Evolutionary conservation across 441 rosid genomes (phyloP), one percentile per base, ranked within the genome.

Genomic region (Populus hybrid): DNA sequence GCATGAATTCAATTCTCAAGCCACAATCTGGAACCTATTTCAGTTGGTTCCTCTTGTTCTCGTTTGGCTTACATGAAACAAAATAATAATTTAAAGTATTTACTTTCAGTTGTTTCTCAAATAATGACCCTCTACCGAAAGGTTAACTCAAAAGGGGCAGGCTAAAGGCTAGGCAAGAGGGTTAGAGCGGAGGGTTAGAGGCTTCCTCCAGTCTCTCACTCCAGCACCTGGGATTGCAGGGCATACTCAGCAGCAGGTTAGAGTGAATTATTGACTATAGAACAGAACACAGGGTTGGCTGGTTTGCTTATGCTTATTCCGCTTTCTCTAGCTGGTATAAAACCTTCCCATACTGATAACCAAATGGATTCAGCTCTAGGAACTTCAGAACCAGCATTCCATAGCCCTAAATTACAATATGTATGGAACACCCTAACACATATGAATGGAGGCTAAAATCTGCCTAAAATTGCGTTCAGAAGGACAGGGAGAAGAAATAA

Each of bases 401-500:
- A 54, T 12, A 57, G 10, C 23, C 32, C 63, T 65, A 24, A 66
- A 26, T 12, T 6, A 54, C 38, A 76, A 5, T 16, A 54, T 36
- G 40, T 57, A 59, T 54, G 59, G 34, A 69, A 74, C 34, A 71
- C 10, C 18, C 23, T 63, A 70, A 67, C 26, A 21, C 10, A 61
- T 32, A 30, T 30, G 76, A 69, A 40, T 35, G 7, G 28, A 8
- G 38, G 24, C 16, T 59, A 46, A 65, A 11, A 80, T 32, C 67
- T 72, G 6, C 73, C 38, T 46, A 69, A 65, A 71, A 20, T 72
- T 50, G 26, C 36, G 20, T 28, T 50, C 54, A 5, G 30, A 40
- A 28, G 28, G 70, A 0, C 61, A 23, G 8, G 38, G 20, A 30
- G 28, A 32, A 77, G 76, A 63, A 73, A 71, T 7, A 72, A 92